phyloP scores from a whole-genome alignment of 2,329 filamentous ascomycete species.

The Neoarthrinium moseri region DNA sequence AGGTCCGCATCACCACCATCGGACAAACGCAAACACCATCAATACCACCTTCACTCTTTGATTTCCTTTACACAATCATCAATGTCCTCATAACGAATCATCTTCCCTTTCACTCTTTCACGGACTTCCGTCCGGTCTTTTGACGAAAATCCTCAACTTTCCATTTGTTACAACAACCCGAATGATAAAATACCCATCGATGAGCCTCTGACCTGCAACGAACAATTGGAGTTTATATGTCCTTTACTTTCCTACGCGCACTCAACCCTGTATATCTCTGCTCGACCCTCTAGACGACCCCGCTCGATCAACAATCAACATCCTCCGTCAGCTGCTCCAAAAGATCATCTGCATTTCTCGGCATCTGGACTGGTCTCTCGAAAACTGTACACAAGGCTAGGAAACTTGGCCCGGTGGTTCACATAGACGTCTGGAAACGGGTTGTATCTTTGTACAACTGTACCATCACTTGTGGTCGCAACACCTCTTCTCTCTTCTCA shows the following conservation, averaged over 20 bases:
- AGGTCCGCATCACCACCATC: background rate
- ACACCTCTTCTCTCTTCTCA: slow-evolving; percentile 20
- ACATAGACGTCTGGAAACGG: slow-evolving; percentile 26
- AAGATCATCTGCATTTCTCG: too few relatives aligned
- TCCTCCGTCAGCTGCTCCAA: slow-evolving; percentile 8
- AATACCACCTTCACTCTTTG: slow-evolving; percentile 26
- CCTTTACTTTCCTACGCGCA: slow-evolving; percentile 25
- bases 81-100: slow-evolving; percentile 45
- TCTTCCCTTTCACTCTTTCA: slow-evolving; percentile 33
- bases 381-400: too few relatives aligned
- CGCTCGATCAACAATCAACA: slow-evolving; percentile 9
- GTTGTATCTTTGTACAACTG: slow-evolving; percentile 20
- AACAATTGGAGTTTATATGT: slow-evolving; percentile 38
- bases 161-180: slow-evolving; percentile 34
- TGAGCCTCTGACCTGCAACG: slow-evolving; percentile 46
- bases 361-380: too few relatives aligned
- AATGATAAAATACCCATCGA: slow-evolving; percentile 35
- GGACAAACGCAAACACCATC: slow-evolving; percentile 14
- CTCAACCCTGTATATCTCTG: slow-evolving; percentile 30
- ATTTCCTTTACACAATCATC: slow-evolving; percentile 27
- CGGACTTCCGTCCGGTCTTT: slow-evolving; percentile 23
- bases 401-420: too few relatives aligned
- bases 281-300: slow-evolving; percentile 13
- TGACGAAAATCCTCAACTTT: slow-evolving; percentile 30
- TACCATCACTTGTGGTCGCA: slow-evolving; percentile 25